Base-by-base conservation (phyloP, 2,329 filamentous ascomycete genomes). In the Neofusicoccum umdonicola region DNA sequence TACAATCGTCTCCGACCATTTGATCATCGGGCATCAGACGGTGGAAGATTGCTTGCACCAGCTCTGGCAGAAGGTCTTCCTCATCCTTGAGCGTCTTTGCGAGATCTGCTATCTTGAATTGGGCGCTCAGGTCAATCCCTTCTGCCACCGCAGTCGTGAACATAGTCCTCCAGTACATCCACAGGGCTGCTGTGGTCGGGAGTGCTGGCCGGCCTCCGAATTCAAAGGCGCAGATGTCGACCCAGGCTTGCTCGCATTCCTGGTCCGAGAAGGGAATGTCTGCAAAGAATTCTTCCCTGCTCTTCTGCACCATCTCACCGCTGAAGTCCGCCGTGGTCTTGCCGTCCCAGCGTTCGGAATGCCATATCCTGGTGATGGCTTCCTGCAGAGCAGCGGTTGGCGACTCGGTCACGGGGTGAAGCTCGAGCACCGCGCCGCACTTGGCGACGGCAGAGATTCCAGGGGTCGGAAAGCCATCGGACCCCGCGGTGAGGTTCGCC, bases 141-240 rank as follows among this genome's bases (percentile, higher is more conserved):
- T 80, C 77, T 5, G 79, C 79, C 48, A 74, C 67, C 12, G 80
- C 76, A 44, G 76, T 75, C 8, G 76, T 72, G 42, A 80, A 70
- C 41, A 82, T 77, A 6, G 76, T 73, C 31, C 73, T 72, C 85
- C 85, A 87, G 19, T 83, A 78, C 65, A 79, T 74, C 15, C 82
- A 69, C 48, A 82, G 79, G 41, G 78, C 78, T 19, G 72, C 74
- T n/a, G 80, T 78, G 56, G 82, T 83, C 2, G 85, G 85, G 13
- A 79, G 74, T 71, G 79, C 82, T 42, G 77, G 80, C 64, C 68
- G 58, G 45, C 66, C 74, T 2, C 71, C 70, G 66, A 76, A 71
- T 65, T 86, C 81, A 72, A 87, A 87, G 35, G 82, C 85, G 69
- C 83, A 80, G 12, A 86, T 68, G 45, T 82, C 78, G 42, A 69